Evolutionary conservation across 1,284 basidiomycete species (phyloP).

Genomic region (Fomitopsis betulina): DNA sequence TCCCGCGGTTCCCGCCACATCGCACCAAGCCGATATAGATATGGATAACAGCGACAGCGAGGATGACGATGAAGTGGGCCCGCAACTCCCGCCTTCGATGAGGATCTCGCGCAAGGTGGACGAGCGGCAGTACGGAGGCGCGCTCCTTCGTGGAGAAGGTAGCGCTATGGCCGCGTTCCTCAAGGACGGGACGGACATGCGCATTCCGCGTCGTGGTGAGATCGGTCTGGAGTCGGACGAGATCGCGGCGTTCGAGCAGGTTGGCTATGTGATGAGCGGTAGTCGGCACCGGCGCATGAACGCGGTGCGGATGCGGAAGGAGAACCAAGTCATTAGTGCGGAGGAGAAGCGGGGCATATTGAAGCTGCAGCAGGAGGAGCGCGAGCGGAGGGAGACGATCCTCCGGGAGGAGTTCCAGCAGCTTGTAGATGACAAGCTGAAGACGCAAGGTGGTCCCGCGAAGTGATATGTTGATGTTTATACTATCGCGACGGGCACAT

Average conservation of each 20-base stretch:
- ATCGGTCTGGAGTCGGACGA: slow-evolving; percentile 87
- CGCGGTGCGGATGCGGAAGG: slow-evolving; percentile 95
- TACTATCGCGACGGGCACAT: background rate
- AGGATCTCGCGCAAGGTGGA: slow-evolving; percentile 44
- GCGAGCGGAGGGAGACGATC: slow-evolving; percentile 82
- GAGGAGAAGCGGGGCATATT: slow-evolving; percentile 95
- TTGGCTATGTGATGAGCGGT: slow-evolving; percentile 99
- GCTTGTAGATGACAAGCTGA: slow-evolving; percentile 72
- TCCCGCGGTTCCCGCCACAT: slow-evolving; percentile 17
- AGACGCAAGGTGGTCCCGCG: slow-evolving; percentile 26
- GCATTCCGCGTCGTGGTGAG: slow-evolving; percentile 98
- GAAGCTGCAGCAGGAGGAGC: slow-evolving; percentile 91
- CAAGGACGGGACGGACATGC: slow-evolving; percentile 79
- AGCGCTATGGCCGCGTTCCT: slow-evolving; percentile 96
- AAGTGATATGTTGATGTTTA: no score
- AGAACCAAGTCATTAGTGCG: slow-evolving; percentile 97
- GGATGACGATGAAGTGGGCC: slow-evolving; percentile 52
- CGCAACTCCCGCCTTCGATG: slow-evolving; percentile 48
- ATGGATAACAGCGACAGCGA: slow-evolving; percentile 21
- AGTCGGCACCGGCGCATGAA: slow-evolving; percentile 93
- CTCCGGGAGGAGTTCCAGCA: slow-evolving; percentile 75
- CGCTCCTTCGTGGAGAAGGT: slow-evolving; percentile 91
- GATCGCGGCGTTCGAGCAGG: slow-evolving; percentile 83
- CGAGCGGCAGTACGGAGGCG: slow-evolving; percentile 80
- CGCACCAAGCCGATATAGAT: background rate